Evolutionary conservation across 2,329 filamentous ascomycete species (phyloP).

Genomic region (Colletotrichum chlorophyti): DNA sequence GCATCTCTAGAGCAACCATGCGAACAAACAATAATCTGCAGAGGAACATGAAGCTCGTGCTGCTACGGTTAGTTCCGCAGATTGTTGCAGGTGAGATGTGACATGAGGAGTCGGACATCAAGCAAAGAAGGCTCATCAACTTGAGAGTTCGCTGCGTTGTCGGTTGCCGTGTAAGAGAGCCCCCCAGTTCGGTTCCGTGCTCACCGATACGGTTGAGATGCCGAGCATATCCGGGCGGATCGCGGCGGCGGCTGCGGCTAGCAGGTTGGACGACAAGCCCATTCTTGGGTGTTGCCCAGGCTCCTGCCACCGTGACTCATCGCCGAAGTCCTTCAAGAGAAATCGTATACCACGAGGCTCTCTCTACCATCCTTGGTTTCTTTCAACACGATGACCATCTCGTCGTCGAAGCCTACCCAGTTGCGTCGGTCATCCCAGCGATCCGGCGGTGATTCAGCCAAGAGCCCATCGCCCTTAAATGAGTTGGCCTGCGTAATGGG

Average conservation of each 20-base stretch:
- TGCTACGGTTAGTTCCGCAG: too few species aligned
- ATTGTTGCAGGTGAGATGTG: too few species aligned
- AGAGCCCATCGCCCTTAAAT: neutral
- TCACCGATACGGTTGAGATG: too few species aligned
- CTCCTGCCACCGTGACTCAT: neutral
- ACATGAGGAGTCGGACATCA: too few species aligned
- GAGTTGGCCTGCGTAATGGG: slow-evolving; percentile 20
- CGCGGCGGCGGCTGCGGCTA: neutral
- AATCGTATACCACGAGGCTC: slow-evolving; percentile 85
- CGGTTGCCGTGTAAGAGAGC: too few species aligned
- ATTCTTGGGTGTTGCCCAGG: neutral
- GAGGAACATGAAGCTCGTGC: too few species aligned
- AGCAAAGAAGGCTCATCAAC: too few species aligned
- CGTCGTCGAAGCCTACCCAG: slow-evolving; percentile 89
- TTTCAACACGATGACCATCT: slow-evolving; percentile 86
- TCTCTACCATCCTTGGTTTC: slow-evolving; percentile 73
- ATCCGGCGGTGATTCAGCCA: slow-evolving; percentile 5
- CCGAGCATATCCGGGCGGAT: too few species aligned
- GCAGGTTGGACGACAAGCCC: neutral
- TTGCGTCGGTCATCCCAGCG: slow-evolving; percentile 56
- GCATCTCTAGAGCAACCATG: too few species aligned
- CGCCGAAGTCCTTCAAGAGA: slow-evolving; percentile 59
- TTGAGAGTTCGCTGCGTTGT: too few species aligned
- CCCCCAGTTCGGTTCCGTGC: too few species aligned
- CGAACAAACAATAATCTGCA: too few species aligned